Conservation (phyloP, 768 basidiomycete genomes). For the Cyathus striatus region DNA sequence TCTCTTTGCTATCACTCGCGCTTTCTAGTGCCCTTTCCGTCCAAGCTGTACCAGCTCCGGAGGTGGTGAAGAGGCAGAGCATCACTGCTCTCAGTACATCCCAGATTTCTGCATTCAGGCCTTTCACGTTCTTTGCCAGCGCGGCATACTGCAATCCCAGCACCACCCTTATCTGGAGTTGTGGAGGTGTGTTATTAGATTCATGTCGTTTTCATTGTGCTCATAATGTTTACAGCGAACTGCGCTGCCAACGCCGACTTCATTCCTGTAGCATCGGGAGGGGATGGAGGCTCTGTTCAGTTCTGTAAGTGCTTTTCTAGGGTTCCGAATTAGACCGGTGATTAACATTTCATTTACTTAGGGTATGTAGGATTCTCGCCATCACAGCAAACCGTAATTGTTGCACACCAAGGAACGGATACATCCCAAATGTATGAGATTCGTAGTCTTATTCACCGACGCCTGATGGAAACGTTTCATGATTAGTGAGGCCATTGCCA, state of each 20-base stretch:
- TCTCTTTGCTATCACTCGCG: constrained; percentile 7
- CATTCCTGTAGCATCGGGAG: constrained; percentile 43
- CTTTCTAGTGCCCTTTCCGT: background rate
- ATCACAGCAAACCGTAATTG: constrained; percentile 5
- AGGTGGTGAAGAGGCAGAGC: constrained; percentile 16
- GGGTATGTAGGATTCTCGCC: constrained; percentile 1
- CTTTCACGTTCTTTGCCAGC: constrained; percentile 48
- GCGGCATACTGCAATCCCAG: constrained; percentile 43
- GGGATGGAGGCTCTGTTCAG: constrained; percentile 35
- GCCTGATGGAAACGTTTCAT: background rate
- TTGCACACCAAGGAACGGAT: constrained; percentile 18
- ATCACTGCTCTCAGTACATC: constrained; percentile 33
- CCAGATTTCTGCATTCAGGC: constrained; percentile 36
- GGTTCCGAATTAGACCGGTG: background rate
- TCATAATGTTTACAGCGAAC: constrained; percentile 22
- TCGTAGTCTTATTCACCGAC: background rate
- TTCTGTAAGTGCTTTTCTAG: constrained; percentile 36
- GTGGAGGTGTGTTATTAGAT: constrained; percentile 33
- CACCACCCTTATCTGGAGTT: constrained; percentile 42
- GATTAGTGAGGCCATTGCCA: constrained; percentile 29
- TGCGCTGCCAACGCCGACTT: constrained; percentile 44
- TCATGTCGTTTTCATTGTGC: background rate
- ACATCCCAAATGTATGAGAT: constrained; percentile 24
- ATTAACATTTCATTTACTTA: background rate
- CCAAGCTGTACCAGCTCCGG: background rate